These are phyloP conservation scores for Ceratocystis huliohia DNA, from an alignment of 2,329 filamentous ascomycete genomes.

Conservation along the genomic window DNA sequence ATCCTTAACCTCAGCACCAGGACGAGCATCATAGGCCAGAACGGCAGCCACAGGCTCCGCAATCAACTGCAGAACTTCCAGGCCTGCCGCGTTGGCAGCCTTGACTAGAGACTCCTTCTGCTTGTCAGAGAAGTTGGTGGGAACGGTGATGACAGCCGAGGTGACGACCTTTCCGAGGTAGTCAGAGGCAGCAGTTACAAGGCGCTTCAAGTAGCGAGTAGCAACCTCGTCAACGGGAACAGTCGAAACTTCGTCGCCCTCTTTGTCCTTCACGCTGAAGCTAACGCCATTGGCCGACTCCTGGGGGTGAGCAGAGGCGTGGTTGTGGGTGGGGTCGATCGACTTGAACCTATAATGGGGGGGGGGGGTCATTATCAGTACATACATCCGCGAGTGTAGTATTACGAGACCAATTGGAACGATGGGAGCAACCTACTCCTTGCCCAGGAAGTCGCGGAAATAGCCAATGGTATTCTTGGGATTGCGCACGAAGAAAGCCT, in stretches of 20 bases:
- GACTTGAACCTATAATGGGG: constrained; percentile 53
- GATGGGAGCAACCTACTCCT: constrained; percentile 51
- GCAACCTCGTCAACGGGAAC: constrained; percentile 70
- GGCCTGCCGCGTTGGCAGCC: constrained; percentile 64
- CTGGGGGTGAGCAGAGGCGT: constrained; percentile 81
- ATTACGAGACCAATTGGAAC: not conserved
- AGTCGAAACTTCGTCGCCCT: constrained; percentile 42
- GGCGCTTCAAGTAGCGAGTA: constrained; percentile 69
- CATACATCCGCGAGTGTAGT: not conserved
- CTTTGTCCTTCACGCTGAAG: constrained; percentile 69
- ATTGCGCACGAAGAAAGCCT: constrained; percentile 85
- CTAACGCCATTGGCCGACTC: constrained; percentile 58
- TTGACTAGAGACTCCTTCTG: constrained; percentile 71
- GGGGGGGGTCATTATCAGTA: not conserved
- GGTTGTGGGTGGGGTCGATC: constrained; percentile 90
- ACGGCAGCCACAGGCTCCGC: constrained; percentile 79
- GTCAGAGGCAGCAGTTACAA: constrained; percentile 73
- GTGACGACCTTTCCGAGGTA: constrained; percentile 89
- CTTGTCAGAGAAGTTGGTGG: constrained; percentile 80
- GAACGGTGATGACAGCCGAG: constrained; percentile 86
- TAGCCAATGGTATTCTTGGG: constrained; percentile 84
- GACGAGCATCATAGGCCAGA: constrained; percentile 79
- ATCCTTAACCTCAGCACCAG: constrained; percentile 61
- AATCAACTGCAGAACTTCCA: constrained; percentile 89
- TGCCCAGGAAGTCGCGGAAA: constrained; percentile 90